phyloP scores from a whole-genome alignment of 768 basidiomycete species.

The Rickenella mellea region DNA sequence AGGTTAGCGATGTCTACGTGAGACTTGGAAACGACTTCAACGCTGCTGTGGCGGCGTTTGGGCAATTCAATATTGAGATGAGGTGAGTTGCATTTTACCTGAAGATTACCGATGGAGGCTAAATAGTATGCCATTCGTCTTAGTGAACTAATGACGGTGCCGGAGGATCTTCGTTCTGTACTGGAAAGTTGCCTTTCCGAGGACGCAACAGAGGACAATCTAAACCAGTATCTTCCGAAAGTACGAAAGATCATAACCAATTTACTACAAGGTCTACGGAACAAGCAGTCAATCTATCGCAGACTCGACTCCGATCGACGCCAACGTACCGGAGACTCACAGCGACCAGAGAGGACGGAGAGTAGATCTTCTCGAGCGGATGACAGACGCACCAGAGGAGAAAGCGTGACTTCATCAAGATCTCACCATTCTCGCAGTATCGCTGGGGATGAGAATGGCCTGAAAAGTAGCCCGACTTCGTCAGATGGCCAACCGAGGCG shows the following conservation, averaged over 20 bases:
- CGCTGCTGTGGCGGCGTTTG: constrained; percentile 82
- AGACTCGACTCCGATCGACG: constrained; percentile 58
- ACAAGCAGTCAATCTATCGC: constrained; percentile 84
- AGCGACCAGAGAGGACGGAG: constrained; percentile 42
- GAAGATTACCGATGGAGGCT: background rate
- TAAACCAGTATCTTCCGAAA: constrained; percentile 82
- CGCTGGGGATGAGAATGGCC: background rate
- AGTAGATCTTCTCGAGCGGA: constrained; percentile 48
- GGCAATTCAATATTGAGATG: constrained; percentile 81
- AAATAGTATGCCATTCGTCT: constrained; percentile 3
- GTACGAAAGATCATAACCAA: constrained; percentile 90
- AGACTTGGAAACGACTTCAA: constrained; percentile 97
- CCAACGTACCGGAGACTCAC: constrained; percentile 37
- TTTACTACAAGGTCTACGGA: constrained; percentile 87
- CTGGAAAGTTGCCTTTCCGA: constrained; percentile 90
- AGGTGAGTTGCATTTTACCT: constrained; percentile 62
- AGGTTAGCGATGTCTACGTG: constrained; percentile 97
- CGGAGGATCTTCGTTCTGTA: constrained; percentile 78
- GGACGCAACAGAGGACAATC: constrained; percentile 75
- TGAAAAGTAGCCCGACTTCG: background rate
- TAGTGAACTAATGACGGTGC: constrained; percentile 83
- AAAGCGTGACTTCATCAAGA: constrained; percentile 31
- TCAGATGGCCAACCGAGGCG: background rate
- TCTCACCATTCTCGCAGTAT: constrained; percentile 31
- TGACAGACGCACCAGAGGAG: constrained; percentile 26